A percentile compares a stretch with the other conserved stretches of the same genome.
phyloP scores from a whole-genome alignment of 352 stramenopile species.

The Peronospora belbahrii region DNA sequence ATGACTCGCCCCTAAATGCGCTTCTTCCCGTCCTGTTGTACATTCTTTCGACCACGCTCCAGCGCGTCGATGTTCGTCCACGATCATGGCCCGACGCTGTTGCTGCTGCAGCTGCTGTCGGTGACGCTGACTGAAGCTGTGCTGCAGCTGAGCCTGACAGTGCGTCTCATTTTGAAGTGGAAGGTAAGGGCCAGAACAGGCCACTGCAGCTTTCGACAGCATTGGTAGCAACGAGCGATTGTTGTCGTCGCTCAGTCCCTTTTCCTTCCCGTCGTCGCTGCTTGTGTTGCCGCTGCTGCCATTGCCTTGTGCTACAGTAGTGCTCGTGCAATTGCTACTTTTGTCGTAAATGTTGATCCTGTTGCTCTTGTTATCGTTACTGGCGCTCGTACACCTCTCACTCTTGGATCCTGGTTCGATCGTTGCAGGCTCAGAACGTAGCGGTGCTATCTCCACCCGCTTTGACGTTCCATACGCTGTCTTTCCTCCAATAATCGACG shows the following conservation, averaged over 20 bases:
- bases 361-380: background rate
- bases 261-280: constrained; percentile 10
- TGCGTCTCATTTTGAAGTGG: constrained; percentile 6
- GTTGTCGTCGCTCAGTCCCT: background rate
- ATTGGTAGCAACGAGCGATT: background rate
- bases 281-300: constrained; percentile 11
- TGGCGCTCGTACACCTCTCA: background rate
- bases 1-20: constrained; percentile 1
- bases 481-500: background rate
- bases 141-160: constrained; percentile 10
- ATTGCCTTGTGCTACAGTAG: background rate
- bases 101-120: constrained; percentile 16
- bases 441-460: constrained; percentile 7
- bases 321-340: background rate
- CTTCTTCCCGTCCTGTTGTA: constrained; percentile 1
- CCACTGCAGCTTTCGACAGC: background rate
- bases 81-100: constrained; percentile 13
- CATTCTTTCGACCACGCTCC: background rate
- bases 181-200: background rate
- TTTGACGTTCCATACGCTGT: constrained; percentile 1
- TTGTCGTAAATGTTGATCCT: background rate
- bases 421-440: background rate
- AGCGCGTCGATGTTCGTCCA: constrained; percentile 5
- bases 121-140: constrained; percentile 12
- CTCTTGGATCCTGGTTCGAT: background rate